Conservation (phyloP, 345 rosid genomes). For the Populus ilicifolia region DNA sequence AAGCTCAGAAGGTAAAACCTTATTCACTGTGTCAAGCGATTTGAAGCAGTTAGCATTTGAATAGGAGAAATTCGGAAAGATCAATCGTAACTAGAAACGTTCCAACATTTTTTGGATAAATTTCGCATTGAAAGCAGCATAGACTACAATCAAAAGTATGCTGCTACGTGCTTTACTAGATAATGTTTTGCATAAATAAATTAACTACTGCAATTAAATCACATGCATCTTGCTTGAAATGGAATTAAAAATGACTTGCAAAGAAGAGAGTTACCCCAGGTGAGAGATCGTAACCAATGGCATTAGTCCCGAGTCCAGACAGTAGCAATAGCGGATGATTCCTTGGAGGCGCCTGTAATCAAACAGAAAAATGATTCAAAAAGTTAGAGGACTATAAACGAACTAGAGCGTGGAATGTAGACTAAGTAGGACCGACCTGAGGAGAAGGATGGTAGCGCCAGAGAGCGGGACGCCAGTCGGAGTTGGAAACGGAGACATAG, state of each 20-base stretch:
- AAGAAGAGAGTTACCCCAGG: constrained; percentile 46
- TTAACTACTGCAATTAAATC: not conserved
- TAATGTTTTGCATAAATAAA: not conserved
- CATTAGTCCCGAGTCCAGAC: constrained; percentile 95
- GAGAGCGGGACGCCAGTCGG: constrained; percentile 84
- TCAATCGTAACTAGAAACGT: not conserved
- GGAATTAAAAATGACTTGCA: not conserved
- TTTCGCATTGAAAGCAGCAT: not conserved
- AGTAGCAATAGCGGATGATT: constrained; percentile 82
- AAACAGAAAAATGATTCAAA: not conserved
- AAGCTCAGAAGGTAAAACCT: not conserved
- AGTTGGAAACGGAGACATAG: constrained; percentile 59
- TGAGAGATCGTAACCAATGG: constrained; percentile 92
- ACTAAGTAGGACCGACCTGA: constrained; percentile 21
- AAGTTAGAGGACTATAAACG: not conserved
- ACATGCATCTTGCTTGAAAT: not conserved
- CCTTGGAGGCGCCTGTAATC: constrained; percentile 61
- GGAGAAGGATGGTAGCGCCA: constrained; percentile 75
- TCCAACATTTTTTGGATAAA: not conserved
- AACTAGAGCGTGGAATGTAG: not conserved
- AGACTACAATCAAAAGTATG: not conserved
- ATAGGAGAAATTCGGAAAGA: not conserved
- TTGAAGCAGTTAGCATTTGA: not conserved
- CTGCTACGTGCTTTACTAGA: not conserved
- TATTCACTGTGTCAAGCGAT: not conserved